A percentile compares a stretch with the other conserved stretches of the same genome.
Conservation (phyloP, 2,329 filamentous ascomycete genomes). For the Colletotrichum tanaceti region DNA sequence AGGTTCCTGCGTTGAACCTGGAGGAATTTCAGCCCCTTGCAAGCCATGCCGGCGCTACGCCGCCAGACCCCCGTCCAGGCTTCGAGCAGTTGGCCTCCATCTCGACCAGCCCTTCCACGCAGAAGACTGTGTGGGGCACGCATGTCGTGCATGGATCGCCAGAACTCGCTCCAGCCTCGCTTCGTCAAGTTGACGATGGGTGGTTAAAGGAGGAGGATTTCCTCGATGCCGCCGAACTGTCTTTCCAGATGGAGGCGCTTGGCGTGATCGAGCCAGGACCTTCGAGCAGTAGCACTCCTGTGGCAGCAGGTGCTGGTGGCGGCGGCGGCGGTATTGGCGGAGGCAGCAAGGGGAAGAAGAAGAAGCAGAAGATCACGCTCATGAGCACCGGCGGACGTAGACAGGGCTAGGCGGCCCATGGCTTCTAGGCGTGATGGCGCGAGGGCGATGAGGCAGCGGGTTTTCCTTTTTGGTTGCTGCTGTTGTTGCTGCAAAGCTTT, state of each 20-base stretch:
- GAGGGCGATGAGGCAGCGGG: neutral
- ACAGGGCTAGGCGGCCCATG: slow-evolving; percentile 49
- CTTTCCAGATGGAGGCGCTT: slow-evolving; percentile 68
- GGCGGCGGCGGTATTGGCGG: slow-evolving; percentile 47
- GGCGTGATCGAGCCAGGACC: slow-evolving; percentile 50
- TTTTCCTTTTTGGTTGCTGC: no score
- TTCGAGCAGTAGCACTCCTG: slow-evolving; percentile 35
- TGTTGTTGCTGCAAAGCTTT: neutral
- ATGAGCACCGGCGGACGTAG: slow-evolving; percentile 74
- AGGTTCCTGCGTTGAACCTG: slow-evolving; percentile 58
- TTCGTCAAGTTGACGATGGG: slow-evolving; percentile 72
- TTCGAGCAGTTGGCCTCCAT: slow-evolving; percentile 79
- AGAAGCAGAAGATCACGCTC: slow-evolving; percentile 78
- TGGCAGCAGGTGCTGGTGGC: slow-evolving; percentile 17
- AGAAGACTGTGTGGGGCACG: slow-evolving; percentile 94
- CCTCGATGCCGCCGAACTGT: slow-evolving; percentile 69
- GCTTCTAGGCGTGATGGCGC: neutral
- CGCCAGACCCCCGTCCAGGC: slow-evolving; percentile 68
- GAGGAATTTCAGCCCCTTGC: slow-evolving; percentile 75
- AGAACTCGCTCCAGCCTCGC: slow-evolving; percentile 52
- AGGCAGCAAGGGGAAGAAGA: slow-evolving; percentile 70
- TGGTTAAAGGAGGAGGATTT: slow-evolving; percentile 88
- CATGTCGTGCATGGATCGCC: slow-evolving; percentile 72
- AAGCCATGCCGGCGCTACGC: slow-evolving; percentile 61
- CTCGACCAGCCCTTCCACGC: slow-evolving; percentile 81